Percentiles rank a stretch among this genome's conserved stretches.
Conservation (phyloP, 202 grass and related monocot genomes). For the Bolboschoenoplectus hybrid region DNA sequence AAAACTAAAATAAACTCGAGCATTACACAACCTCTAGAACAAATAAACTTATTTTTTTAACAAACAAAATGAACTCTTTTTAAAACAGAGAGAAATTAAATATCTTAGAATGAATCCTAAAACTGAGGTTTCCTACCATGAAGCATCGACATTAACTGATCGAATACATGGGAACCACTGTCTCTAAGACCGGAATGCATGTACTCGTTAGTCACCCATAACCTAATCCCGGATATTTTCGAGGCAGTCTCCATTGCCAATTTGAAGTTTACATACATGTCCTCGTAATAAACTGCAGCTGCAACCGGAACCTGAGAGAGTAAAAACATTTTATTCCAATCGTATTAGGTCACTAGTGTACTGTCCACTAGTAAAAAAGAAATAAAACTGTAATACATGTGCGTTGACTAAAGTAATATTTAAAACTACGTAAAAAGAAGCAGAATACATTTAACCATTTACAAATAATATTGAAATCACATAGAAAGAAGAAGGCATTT, state of each 20-base stretch:
- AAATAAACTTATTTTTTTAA: neutral
- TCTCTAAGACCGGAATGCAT: conserved; percentile 88
- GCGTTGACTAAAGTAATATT: neutral
- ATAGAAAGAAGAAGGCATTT: neutral
- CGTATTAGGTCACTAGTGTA: neutral
- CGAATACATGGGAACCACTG: conserved; percentile 61
- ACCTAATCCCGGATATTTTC: conserved; percentile 71
- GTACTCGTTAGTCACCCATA: conserved; percentile 96
- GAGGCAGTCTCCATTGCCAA: conserved; percentile 83
- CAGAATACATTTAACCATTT: neutral
- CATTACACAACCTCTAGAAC: neutral
- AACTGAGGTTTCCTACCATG: conserved; percentile 82
- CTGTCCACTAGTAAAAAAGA: neutral
- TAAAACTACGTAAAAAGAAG: neutral
- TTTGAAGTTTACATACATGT: conserved; percentile 99
- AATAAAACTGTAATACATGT: neutral
- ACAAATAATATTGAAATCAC: neutral
- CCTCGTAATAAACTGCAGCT: conserved; percentile 88
- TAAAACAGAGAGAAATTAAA: neutral
- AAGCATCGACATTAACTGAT: conserved; percentile 72
- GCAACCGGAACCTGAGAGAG: conserved; percentile 70
- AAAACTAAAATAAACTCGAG: too few species aligned
- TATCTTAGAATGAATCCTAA: conserved; percentile 40
- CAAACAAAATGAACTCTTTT: neutral
- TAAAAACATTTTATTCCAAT: conserved; percentile 5